Evolutionary conservation across 495 filamentous ascomycete species (phyloP).

Genomic region (Aspergillus nidulans): DNA sequence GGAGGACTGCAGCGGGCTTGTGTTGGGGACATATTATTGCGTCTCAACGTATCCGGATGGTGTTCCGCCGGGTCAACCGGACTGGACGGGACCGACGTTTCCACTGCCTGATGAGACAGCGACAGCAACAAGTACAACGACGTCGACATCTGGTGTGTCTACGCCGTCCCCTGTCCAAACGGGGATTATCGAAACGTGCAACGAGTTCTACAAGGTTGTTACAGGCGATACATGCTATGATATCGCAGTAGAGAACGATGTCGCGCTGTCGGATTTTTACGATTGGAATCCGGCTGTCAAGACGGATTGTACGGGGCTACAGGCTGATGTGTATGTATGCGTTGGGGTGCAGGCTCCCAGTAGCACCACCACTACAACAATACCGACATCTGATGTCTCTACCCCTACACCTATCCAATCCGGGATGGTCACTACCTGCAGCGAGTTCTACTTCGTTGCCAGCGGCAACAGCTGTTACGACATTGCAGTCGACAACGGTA

Average conservation of each 20-base stretch:
- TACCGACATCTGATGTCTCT: not conserved
- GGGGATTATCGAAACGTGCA: not conserved
- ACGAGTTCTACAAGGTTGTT: slow-evolving; percentile 1
- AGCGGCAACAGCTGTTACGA: not conserved
- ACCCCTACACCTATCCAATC: not conserved
- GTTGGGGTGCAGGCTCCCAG: not conserved
- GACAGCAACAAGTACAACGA: not conserved
- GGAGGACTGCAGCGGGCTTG: too few species aligned
- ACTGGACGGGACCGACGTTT: too few species aligned
- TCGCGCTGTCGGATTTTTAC: slow-evolving; percentile 2
- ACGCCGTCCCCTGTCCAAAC: slow-evolving; percentile 20
- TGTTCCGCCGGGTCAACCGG: too few species aligned
- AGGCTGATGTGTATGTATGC: not conserved
- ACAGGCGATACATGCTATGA: slow-evolving; percentile 1
- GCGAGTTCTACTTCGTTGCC: not conserved
- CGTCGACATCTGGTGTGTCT: not conserved
- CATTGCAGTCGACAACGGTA: not conserved
- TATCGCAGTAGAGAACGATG: not conserved
- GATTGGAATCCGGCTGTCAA: slow-evolving; percentile 10
- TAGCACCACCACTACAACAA: not conserved
- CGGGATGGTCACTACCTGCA: not conserved
- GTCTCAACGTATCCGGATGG: too few species aligned
- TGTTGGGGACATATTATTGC: too few species aligned
- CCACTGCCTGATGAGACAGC: too few species aligned
- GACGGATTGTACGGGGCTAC: not conserved